Evolutionary conservation across 345 rosid species (phyloP).

Genomic region (Clausena lansium): DNA sequence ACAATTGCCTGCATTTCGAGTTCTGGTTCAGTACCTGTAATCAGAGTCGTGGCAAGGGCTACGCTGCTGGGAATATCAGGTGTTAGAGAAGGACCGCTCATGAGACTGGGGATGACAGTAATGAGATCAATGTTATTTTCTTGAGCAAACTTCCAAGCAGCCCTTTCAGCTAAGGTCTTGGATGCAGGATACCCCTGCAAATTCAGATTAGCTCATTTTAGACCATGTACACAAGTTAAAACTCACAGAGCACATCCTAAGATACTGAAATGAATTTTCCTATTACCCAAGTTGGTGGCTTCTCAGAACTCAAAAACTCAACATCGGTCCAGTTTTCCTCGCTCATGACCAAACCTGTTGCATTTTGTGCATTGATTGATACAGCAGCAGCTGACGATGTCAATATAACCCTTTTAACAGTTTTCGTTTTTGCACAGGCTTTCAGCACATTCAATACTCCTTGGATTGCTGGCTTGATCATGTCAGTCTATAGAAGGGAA

Average conservation of each 20-base stretch:
- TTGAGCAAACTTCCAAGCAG: conserved; percentile 63
- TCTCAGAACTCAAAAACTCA: conserved; percentile 57
- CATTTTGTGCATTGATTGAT: conserved; percentile 52
- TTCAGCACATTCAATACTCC: conserved; percentile 78
- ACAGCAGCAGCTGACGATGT: conserved; percentile 95
- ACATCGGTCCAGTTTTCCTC: conserved; percentile 77
- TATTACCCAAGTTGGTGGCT: conserved; percentile 88
- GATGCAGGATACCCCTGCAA: conserved; percentile 78
- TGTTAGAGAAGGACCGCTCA: conserved; percentile 64
- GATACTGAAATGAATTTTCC: background rate
- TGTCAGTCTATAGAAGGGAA: conserved; percentile 59
- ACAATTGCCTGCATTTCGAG: too few relatives aligned
- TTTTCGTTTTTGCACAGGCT: conserved; percentile 58
- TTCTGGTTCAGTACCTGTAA: conserved; percentile 47
- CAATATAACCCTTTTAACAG: conserved; percentile 72
- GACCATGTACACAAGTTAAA: background rate
- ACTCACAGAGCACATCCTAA: too few relatives aligned
- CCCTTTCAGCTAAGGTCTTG: conserved; percentile 73
- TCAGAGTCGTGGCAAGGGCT: conserved; percentile 48
- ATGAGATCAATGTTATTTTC: conserved; percentile 73
- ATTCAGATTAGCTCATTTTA: background rate
- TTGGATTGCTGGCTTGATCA: conserved; percentile 86
- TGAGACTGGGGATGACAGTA: conserved; percentile 65
- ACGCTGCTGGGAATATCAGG: conserved; percentile 56
- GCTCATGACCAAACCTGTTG: conserved; percentile 59